A percentile compares a stretch with the other conserved stretches of the same genome.
These are phyloP conservation scores for Daldinia concentrica DNA, from an alignment of 495 filamentous ascomycete genomes.

Conservation along the genomic window DNA sequence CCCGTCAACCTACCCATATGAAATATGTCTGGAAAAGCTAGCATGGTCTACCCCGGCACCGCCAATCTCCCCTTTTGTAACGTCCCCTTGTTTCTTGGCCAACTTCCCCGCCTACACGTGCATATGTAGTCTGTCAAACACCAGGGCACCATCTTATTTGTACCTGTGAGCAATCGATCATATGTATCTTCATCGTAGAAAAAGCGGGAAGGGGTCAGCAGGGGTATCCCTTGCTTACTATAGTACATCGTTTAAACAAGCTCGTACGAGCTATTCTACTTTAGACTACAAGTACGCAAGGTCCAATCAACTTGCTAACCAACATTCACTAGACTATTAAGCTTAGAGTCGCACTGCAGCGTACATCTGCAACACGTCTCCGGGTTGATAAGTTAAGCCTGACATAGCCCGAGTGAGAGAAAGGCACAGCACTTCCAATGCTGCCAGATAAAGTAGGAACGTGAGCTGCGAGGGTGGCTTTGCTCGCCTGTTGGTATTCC, in stretches of 20 bases:
- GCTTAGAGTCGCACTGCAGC: slow-evolving; percentile 38
- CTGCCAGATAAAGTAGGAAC: slow-evolving; percentile 7
- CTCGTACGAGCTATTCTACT: slow-evolving; percentile 28
- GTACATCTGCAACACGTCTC: slow-evolving; percentile 29
- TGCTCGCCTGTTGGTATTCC: not conserved
- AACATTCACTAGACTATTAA: slow-evolving; percentile 34
- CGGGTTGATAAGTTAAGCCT: slow-evolving; percentile 17
- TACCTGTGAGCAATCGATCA: slow-evolving; percentile 4
- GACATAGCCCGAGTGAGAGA: not conserved
- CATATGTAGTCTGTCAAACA: slow-evolving; percentile 19
- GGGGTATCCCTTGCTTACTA: slow-evolving; percentile 9
- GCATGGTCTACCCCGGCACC: slow-evolving; percentile 35
- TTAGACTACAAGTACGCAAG: not conserved
- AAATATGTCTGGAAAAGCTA: slow-evolving; percentile 24
- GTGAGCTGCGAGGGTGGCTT: slow-evolving; percentile 9
- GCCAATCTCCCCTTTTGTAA: slow-evolving; percentile 41
- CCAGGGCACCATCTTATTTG: slow-evolving; percentile 8
- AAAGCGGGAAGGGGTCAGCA: slow-evolving; percentile 13
- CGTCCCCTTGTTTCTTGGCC: slow-evolving; percentile 30
- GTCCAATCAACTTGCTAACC: slow-evolving; percentile 26
- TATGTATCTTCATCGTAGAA: slow-evolving; percentile 14
- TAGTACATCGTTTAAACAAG: slow-evolving; percentile 23
- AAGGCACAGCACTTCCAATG: not conserved
- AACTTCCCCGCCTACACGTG: slow-evolving; percentile 36
- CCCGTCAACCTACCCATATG: slow-evolving; percentile 14